Evolutionary conservation across 192 early-diverging fungal species (phyloP).

Genomic region (Backusella tarrabulga): DNA sequence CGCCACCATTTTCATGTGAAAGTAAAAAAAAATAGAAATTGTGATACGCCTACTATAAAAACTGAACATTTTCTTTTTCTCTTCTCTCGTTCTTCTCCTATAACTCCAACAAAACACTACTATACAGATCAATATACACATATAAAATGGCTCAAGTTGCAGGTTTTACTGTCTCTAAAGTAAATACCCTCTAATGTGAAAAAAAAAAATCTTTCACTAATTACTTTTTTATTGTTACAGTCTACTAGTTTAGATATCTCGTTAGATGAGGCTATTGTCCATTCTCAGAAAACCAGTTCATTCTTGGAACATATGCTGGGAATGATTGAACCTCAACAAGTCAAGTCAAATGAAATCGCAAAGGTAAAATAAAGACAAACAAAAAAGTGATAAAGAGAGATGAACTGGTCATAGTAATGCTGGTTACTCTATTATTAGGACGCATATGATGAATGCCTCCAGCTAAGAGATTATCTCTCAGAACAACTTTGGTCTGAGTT

Average conservation of each 20-base stretch:
- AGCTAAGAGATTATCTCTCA: slow-evolving; percentile 16
- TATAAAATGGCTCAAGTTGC: background rate
- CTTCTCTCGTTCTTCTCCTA: background rate
- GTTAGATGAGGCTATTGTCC: background rate
- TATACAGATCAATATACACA: background rate
- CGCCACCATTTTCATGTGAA: background rate
- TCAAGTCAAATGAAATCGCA: slow-evolving; percentile 6
- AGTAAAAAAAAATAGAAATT: background rate
- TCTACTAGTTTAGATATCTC: background rate
- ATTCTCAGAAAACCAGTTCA: slow-evolving; percentile 7
- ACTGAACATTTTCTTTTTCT: background rate
- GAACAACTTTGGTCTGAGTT: slow-evolving; percentile 17
- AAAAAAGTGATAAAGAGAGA: background rate
- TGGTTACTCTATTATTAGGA: background rate
- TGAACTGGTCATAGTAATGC: background rate
- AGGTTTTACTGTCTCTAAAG: slow-evolving; percentile 10
- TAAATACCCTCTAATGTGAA: background rate
- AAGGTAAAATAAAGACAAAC: background rate
- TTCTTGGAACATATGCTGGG: slow-evolving; percentile 4
- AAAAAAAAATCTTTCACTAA: background rate
- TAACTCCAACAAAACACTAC: background rate
- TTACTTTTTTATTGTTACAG: background rate
- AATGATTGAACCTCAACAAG: slow-evolving; percentile 8
- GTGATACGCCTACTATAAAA: background rate
- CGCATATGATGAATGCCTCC: slow-evolving; percentile 12